Base-by-base conservation (phyloP, 306 rosid genomes). In the Malus domestica region DNA sequence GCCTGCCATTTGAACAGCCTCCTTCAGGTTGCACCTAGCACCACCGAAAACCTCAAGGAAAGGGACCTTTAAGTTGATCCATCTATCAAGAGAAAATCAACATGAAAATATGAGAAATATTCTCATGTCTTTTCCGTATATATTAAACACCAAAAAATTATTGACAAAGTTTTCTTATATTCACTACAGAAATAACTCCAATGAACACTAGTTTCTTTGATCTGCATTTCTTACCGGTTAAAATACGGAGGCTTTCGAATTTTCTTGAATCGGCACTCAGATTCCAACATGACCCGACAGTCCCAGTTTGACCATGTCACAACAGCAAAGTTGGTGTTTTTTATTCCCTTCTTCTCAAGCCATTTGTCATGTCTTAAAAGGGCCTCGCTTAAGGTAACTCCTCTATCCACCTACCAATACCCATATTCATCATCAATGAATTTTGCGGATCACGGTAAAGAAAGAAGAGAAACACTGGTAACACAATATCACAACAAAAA, bases 231-330 rank as follows among this genome's bases (percentile, higher is more conserved):
- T 84, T 87, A 93, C 98, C 93, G 83, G 86, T 93, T 89, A 76
- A 93, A 93, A 81, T 93, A 93, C 57, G 97, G 96, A 69, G 98
- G 98, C 85, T 93, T 93, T 66, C 89, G 85, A 62, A 93, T 90
- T 79, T 93, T 93, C 90, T 93, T 93, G 86, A 86, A 93, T 72
- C 90, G 95, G 73, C 98, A 93, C 88, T 93, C 98, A 35, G 96
- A 90, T 80, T 93, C 98, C 78, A 93, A 90, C 98, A 93, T 90
- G 83, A 93, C 98, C 68, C 88, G 83, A 55, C 98, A 93, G 67
- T 93, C 98, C 98, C 98, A 93, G 86, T 88, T 87, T 30, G 98
- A 90, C 98, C 98, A 93, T 30, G 98, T 93, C 72, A 93, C 98
- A 83, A 93, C 98, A 71, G 97, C 97, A 84, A 93, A 93, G 81